Percentiles rank a stretch among this genome's conserved stretches.
Evolutionary conservation across 2,329 filamentous ascomycete species (phyloP).

Genomic region (Apiospora arundinis): DNA sequence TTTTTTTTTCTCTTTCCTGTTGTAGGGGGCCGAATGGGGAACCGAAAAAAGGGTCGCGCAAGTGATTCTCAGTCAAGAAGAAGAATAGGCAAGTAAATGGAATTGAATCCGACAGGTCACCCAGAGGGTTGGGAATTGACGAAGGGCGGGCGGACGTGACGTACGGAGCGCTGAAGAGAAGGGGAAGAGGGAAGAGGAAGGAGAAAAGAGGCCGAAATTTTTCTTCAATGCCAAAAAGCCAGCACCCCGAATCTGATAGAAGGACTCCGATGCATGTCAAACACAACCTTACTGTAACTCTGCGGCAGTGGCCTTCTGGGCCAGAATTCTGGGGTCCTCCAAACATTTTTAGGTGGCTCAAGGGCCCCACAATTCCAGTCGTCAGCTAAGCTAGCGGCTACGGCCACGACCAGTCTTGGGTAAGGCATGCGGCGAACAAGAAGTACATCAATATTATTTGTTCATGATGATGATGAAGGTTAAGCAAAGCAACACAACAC

Average conservation of each 20-base stretch:
- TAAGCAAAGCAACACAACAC: no score
- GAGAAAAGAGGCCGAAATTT: constrained; percentile 16
- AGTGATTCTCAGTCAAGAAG: constrained; percentile 18
- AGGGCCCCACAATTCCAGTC: constrained; percentile 4
- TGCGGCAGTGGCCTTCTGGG: background rate
- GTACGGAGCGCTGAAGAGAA: constrained; percentile 29
- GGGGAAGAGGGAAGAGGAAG: constrained; percentile 24
- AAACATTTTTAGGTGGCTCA: background rate
- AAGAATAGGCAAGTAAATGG: constrained; percentile 19
- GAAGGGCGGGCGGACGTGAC: constrained; percentile 26
- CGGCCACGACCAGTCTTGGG: background rate
- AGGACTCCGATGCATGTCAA: background rate
- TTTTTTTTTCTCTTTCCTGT: background rate
- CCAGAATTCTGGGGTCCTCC: background rate
- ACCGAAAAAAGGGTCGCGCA: constrained; percentile 5
- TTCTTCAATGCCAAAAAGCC: background rate
- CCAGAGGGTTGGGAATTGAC: constrained; percentile 28
- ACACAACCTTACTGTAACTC: background rate
- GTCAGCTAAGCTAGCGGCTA: background rate
- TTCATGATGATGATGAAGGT: no score
- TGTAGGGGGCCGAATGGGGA: constrained; percentile 5
- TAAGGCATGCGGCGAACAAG: background rate
- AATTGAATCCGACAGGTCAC: constrained; percentile 24
- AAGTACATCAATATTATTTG: no score
- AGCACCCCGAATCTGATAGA: constrained; percentile 12